phyloP scores from a whole-genome alignment of 208 protist genomes.

The Porcisia hertigi region DNA sequence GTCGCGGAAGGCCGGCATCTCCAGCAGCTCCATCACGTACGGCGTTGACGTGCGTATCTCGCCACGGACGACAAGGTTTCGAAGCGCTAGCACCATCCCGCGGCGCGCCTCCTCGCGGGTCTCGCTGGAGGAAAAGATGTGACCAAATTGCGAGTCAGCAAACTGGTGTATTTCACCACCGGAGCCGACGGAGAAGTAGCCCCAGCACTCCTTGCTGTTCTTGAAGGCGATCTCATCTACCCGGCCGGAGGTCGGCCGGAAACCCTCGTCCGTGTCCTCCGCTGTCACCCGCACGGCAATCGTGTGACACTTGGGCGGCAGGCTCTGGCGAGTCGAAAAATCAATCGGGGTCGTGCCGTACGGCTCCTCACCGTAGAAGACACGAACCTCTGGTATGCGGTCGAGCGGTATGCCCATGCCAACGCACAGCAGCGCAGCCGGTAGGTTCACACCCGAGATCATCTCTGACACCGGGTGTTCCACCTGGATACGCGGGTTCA shows the following conservation, averaged over 20 bases:
- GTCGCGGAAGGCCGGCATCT: conserved; percentile 78
- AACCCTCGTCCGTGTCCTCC: conserved; percentile 96
- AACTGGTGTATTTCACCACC: conserved; percentile 93
- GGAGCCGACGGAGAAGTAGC: conserved; percentile 96
- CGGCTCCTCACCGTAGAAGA: conserved; percentile 89
- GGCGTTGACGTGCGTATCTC: conserved; percentile 96
- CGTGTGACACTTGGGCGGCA: conserved; percentile 88
- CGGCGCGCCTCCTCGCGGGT: conserved; percentile 94
- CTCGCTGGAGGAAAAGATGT: conserved; percentile 95
- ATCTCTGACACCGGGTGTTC: conserved; percentile 98
- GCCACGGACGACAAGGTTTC: conserved; percentile 94
- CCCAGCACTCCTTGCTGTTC: conserved; percentile 96
- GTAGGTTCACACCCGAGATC: conserved; percentile 96
- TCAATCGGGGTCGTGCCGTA: conserved; percentile 84
- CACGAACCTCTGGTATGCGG: conserved; percentile 95
- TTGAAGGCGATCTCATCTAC: conserved; percentile 96
- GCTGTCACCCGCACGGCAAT: conserved; percentile 98
- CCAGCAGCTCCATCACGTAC: conserved; percentile 92
- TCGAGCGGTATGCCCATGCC: conserved; percentile 97
- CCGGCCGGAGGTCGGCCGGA: conserved; percentile 94
- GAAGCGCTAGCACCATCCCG: conserved; percentile 91
- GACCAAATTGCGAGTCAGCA: conserved; percentile 98
- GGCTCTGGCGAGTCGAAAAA: conserved; percentile 63
- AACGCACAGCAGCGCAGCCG: conserved; percentile 95
- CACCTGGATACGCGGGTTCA: conserved; percentile 98